Base-by-base conservation (phyloP, 2,329 filamentous ascomycete genomes). In the Diplodia intermedia region DNA sequence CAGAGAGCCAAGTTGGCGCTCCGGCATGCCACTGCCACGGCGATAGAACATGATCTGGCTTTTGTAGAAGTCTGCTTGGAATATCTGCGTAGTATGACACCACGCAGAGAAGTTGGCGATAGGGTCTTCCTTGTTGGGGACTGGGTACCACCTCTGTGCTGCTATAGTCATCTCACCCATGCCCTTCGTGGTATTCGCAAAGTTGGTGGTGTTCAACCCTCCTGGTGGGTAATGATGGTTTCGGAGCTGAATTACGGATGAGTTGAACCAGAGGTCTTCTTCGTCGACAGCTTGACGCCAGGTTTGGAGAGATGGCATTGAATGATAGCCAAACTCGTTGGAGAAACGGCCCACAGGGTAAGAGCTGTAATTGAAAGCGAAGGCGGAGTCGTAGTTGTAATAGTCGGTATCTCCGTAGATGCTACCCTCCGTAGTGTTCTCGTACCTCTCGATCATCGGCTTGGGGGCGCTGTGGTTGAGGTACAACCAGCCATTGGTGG, bases 281-380 rank as follows among this genome's bases (percentile, higher is more conserved):
- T 81, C 78, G 1, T 81, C 76, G 0, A 89, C 74, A 2, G 83
- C 86, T 71, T 86, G 82, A 52, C 81, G 80, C 87, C 87, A 89
- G 2, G 82, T 84, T 69, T 88, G 84, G 0, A 89, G 72, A 63
- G 83, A 86, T 0, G 87, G 87, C 87, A 89, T 88, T 67, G 83
- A 86, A 72, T 88, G 86, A 73, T 84, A 89, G 29, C 88, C 88
- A 69, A 89, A 90, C 74, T 90, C 87, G 70, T 88, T 88, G 2
- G 85, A 84, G 71, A 89, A 89, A 9, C 87, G 81, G 2, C 86
- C 86, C 0, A 88, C 78, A 0, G 87, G 86, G 69, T 88, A 89
- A 0, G 77, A 79, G 0, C 79, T 80, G n/a, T 80, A 78, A 73
- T 89, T 82, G 75, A 88, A 89, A 0, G 86, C 83, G 18, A 82